Evolutionary conservation across 495 filamentous ascomycete genomes (phyloP).

Genomic region (Trichodelitschia bisporula): DNA sequence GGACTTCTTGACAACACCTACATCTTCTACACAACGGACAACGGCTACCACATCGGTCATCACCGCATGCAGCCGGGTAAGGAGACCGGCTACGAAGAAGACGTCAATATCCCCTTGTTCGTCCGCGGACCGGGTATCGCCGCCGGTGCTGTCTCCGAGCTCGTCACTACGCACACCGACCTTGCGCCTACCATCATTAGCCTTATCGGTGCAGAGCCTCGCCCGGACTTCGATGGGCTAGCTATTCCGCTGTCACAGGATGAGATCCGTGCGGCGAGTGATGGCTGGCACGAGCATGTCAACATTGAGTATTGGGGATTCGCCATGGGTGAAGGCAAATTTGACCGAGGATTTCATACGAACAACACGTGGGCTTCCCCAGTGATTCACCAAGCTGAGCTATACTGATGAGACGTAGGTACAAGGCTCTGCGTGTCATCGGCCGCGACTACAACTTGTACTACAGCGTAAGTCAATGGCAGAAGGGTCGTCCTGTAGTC

Average conservation of each 20-base stretch:
- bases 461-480: too few species aligned
- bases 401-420: background rate
- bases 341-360: conserved; percentile 1
- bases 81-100: conserved; percentile 45
- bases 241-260: conserved; percentile 11
- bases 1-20: conserved; percentile 40
- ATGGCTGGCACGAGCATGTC: conserved; percentile 25
- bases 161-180: conserved; percentile 44
- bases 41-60: conserved; percentile 54
- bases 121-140: conserved; percentile 14
- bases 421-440: conserved; percentile 11
- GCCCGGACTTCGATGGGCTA: conserved; percentile 9
- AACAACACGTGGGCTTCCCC: background rate
- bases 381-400: too few species aligned
- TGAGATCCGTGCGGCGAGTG: conserved; percentile 8
- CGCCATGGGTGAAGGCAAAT: conserved; percentile 12
- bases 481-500: too few species aligned
- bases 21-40: conserved; percentile 48
- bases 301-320: conserved; percentile 17
- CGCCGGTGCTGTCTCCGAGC: conserved; percentile 15
- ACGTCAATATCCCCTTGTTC: conserved; percentile 45
- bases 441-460: conserved; percentile 8
- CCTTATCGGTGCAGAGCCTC: conserved; percentile 20
- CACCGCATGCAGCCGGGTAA: conserved; percentile 51
- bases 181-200: conserved; percentile 39